Evolutionary conservation across 108 stramenopile genomes (phyloP).

Genomic region (Stephanodiscus minutulus): DNA sequence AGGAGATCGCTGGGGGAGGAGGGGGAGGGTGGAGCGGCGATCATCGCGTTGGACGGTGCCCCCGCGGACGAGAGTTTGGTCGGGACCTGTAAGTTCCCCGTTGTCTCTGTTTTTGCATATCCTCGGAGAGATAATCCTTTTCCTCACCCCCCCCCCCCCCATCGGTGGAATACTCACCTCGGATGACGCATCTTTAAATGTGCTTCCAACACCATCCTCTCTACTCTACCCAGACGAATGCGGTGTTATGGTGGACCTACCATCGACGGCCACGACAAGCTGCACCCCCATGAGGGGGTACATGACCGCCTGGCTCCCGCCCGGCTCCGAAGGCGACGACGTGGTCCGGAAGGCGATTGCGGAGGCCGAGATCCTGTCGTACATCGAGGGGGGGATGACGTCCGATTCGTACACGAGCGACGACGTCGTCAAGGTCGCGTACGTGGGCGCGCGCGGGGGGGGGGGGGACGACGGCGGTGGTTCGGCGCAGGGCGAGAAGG

Average conservation of each 20-base stretch:
- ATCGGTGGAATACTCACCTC: neutral
- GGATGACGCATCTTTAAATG: neutral
- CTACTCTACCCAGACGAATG: slow-evolving; percentile 6
- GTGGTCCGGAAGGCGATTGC: slow-evolving; percentile 1
- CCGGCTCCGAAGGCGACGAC: neutral
- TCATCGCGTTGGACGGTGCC: slow-evolving; percentile 10
- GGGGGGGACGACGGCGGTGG: neutral
- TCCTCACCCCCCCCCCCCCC: no score
- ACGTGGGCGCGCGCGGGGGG: slow-evolving; percentile 7
- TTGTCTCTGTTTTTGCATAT: no score
- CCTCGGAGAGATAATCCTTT: no score
- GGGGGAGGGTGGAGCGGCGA: neutral
- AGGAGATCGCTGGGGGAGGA: slow-evolving; percentile 12
- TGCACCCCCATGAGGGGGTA: slow-evolving; percentile 18
- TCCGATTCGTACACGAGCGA: slow-evolving; percentile 18
- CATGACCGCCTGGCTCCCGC: slow-evolving; percentile 10
- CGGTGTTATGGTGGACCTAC: neutral
- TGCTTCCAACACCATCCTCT: neutral
- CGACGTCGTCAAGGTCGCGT: slow-evolving; percentile 9
- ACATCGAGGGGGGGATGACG: slow-evolving; percentile 12
- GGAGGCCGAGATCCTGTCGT: slow-evolving; percentile 4
- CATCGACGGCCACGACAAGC: neutral
- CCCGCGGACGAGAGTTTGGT: slow-evolving; percentile 11
- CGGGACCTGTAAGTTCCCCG: neutral
- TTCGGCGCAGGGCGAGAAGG: no score